Conservation (phyloP, 2,329 filamentous ascomycete genomes). For the Zelopaecilomyces penicillatus region DNA sequence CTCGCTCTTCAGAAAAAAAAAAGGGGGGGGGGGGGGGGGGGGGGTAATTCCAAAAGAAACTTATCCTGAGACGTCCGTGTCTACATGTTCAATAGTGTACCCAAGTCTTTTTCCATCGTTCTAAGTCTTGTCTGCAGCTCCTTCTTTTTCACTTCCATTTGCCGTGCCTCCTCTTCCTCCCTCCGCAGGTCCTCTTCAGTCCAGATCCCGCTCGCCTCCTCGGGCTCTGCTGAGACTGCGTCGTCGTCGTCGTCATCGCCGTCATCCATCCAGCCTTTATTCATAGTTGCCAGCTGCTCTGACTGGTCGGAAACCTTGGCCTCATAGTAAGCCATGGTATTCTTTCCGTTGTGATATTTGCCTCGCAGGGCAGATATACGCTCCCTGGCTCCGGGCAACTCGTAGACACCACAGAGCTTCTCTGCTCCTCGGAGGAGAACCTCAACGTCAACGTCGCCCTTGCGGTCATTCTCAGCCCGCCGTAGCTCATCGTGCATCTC, state of each 20-base stretch:
- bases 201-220: slow-evolving; percentile 41
- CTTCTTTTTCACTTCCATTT: slow-evolving; percentile 48
- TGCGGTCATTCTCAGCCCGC: slow-evolving; percentile 39
- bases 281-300: slow-evolving; percentile 64
- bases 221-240: slow-evolving; percentile 39
- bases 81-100: slow-evolving; percentile 46
- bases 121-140: slow-evolving; percentile 45
- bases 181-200: slow-evolving; percentile 60
- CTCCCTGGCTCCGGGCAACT: slow-evolving; percentile 69
- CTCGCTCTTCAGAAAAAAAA: too few relatives aligned
- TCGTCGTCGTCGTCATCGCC: slow-evolving; percentile 46
- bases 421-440: slow-evolving; percentile 78
- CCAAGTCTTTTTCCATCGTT: slow-evolving; percentile 48
- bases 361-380: slow-evolving; percentile 64
- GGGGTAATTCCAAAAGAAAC: too few relatives aligned
- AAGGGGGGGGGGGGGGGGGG: too few relatives aligned
- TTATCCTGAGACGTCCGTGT: neutral
- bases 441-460: slow-evolving; percentile 77
- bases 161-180: slow-evolving; percentile 59
- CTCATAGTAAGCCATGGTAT: slow-evolving; percentile 75
- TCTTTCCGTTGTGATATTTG: slow-evolving; percentile 61
- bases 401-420: slow-evolving; percentile 83
- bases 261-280: slow-evolving; percentile 50
- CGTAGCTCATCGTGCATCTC: slow-evolving; percentile 78
- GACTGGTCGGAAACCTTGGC: slow-evolving; percentile 68